Evolutionary conservation across 805 yeast genomes (phyloP), one percentile per base, ranked within the genome.

Genomic region (Jamesozyma lodderae): DNA sequence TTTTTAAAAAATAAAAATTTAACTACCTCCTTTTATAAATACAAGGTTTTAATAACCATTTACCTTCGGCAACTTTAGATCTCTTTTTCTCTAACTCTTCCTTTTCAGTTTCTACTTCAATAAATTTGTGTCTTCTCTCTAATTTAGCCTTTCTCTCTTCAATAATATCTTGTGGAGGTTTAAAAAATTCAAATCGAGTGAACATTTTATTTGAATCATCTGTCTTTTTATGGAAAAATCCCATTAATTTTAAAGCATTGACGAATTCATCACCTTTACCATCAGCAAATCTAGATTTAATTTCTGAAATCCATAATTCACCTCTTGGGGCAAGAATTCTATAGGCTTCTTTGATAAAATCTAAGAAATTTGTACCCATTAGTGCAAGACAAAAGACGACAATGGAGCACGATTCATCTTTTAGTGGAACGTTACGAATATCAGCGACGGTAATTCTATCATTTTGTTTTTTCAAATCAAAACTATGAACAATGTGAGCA

Each of bases 351-450:
- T 78, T 70, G 37, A 92, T 75, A 55, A 92, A 92, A 56, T 92
- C 97, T 43, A 88, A 65, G 57, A 90, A 87, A 56, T 92, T 92
- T 3, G 97, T 90, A 3, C 99, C 98, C 99, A 92, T 92, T 42
- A 92, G 67, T 0, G 97, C 92, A 35, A 92, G 69, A 60, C 98
- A 92, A 61, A 88, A 92, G 5, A 92, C 74, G n/a, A 85, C 98
- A 32, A 92, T 69, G 18, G 87, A 75, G 51, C 92, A 86, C 1
- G 92, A 80, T 38, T 71, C 71, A 55, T 87, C 86, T 2, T 68
- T 71, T 45, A 92, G 62, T 16, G 98, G 98, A 9, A 90, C 96
- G 51, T 85, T 72, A 55, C 77, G 81, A 47, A 92, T 84, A 65
- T 92, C 99, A 0, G 97, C 96, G n/a, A 90, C 97, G 0, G 96